A percentile compares a stretch with the other conserved stretches of the same genome.
Evolutionary conservation across 2,329 filamentous ascomycete genomes (phyloP).

Genomic region (Paecilomyces sp.): DNA sequence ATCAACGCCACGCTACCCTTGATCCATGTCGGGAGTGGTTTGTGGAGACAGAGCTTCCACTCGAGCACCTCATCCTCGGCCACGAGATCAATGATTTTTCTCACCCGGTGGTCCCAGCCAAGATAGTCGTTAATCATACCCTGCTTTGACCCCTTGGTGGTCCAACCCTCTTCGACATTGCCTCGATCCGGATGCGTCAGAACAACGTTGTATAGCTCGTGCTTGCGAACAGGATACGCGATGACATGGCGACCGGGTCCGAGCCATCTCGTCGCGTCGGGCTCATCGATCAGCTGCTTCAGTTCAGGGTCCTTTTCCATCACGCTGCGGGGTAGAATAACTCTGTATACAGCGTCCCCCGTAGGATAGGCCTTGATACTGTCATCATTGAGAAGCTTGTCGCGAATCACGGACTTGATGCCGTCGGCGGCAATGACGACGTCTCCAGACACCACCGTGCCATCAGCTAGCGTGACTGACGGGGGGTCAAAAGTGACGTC

Average conservation of each 20-base stretch:
- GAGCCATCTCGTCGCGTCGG: constrained; percentile 68
- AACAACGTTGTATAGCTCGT: constrained; percentile 60
- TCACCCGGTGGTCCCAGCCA: constrained; percentile 55
- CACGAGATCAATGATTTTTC: constrained; percentile 53
- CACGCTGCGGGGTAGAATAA: constrained; percentile 63
- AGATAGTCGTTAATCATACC: constrained; percentile 55
- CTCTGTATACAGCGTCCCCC: constrained; percentile 70
- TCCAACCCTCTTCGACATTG: constrained; percentile 57
- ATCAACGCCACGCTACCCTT: constrained; percentile 29
- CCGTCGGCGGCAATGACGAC: constrained; percentile 49
- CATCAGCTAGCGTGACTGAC: constrained; percentile 20
- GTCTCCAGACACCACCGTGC: constrained; percentile 30
- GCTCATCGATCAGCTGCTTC: constrained; percentile 57
- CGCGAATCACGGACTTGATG: constrained; percentile 43
- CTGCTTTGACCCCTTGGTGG: constrained; percentile 54
- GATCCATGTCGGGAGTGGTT: constrained; percentile 27
- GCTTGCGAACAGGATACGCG: constrained; percentile 64
- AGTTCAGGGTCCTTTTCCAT: constrained; percentile 63
- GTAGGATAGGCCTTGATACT: constrained; percentile 37
- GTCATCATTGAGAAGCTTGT: constrained; percentile 27
- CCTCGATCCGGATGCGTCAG: constrained; percentile 56
- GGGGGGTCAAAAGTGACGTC: constrained; percentile 20
- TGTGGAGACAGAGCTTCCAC: constrained; percentile 30
- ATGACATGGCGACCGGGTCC: constrained; percentile 70
- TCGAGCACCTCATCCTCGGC: constrained; percentile 44